Conservation (phyloP, 352 stramenopile genomes). For the Pythium rishiriense region DNA sequence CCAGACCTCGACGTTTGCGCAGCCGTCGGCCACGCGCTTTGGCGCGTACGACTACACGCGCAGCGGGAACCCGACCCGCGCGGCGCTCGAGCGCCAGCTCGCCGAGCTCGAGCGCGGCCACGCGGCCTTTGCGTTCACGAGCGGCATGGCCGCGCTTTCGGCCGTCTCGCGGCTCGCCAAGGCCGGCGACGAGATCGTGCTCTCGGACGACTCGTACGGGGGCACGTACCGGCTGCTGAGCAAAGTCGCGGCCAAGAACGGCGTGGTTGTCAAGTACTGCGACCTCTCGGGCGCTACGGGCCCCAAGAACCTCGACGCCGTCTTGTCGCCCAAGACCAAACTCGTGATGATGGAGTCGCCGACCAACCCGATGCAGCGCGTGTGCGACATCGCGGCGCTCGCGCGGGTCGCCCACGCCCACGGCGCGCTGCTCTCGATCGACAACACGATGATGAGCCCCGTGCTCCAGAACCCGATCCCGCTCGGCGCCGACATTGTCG, state of each 20-base stretch:
- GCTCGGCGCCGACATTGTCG: slow-evolving; percentile 94
- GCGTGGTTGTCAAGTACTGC: slow-evolving; percentile 78
- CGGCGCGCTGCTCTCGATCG: slow-evolving; percentile 86
- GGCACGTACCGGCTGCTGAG: slow-evolving; percentile 93
- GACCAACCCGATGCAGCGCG: slow-evolving; percentile 95
- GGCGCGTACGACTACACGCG: slow-evolving; percentile 94
- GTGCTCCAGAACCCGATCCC: slow-evolving; percentile 93
- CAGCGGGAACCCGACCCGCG: slow-evolving; percentile 93
- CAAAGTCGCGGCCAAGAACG: slow-evolving; percentile 86
- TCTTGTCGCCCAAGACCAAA: slow-evolving; percentile 79
- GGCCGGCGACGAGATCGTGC: slow-evolving; percentile 90
- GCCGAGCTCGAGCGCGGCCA: slow-evolving; percentile 77
- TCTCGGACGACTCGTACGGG: slow-evolving; percentile 96
- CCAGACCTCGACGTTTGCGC: slow-evolving; percentile 90
- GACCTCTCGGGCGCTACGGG: slow-evolving; percentile 75
- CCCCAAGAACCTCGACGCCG: slow-evolving; percentile 58
- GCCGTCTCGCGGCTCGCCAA: slow-evolving; percentile 90
- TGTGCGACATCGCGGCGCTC: slow-evolving; percentile 92
- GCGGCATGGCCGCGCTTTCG: slow-evolving; percentile 95
- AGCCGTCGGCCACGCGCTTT: slow-evolving; percentile 88
- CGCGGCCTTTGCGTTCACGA: slow-evolving; percentile 90
- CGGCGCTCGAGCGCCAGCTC: slow-evolving; percentile 92
- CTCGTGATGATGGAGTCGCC: slow-evolving; percentile 97
- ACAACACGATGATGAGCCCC: slow-evolving; percentile 97
- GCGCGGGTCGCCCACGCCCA: slow-evolving; percentile 79